phyloP scores from a whole-genome alignment of 164 flowering plant species.

The Liriodendron chinense region DNA sequence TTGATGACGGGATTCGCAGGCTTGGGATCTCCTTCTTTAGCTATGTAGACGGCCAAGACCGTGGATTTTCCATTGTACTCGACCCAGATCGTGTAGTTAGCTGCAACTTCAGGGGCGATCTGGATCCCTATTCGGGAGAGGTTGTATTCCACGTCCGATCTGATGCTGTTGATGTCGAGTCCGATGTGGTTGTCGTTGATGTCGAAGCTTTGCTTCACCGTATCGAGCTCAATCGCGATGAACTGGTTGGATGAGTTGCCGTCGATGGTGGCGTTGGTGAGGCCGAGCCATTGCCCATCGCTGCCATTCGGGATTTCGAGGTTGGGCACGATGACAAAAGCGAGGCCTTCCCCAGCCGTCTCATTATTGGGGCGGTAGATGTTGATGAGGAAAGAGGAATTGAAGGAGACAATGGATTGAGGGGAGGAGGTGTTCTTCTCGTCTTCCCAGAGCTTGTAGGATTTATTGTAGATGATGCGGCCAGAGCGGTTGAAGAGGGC shows the following conservation, averaged over 20 bases:
- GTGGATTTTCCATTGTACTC: constrained; percentile 38
- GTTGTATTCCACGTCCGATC: constrained; percentile 26
- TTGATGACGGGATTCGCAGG: constrained; percentile 37
- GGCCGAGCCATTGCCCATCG: constrained; percentile 52
- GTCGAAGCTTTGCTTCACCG: constrained; percentile 46
- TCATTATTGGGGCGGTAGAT: constrained; percentile 20
- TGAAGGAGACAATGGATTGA: constrained; percentile 40
- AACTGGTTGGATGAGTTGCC: constrained; percentile 32
- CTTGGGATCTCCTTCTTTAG: constrained; percentile 17
- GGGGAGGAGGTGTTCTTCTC: neutral
- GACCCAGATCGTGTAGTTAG: constrained; percentile 52
- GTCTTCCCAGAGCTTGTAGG: constrained; percentile 29
- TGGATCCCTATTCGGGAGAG: constrained; percentile 25
- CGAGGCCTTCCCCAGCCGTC: constrained; percentile 52
- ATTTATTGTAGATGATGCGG: constrained; percentile 17
- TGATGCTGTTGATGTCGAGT: constrained; percentile 42
- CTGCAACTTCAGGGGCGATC: constrained; percentile 14
- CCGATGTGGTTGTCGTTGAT: constrained; percentile 64
- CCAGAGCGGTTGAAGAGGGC: constrained; percentile 27
- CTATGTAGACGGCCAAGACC: constrained; percentile 43
- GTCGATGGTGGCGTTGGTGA: constrained; percentile 49
- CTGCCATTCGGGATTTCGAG: constrained; percentile 30
- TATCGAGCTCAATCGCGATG: constrained; percentile 66
- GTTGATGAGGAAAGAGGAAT: constrained; percentile 40
- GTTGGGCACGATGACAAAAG: constrained; percentile 55